Evolutionary conservation across 495 filamentous ascomycete species (phyloP), one percentile per base, ranked within the genome.

Genomic region (Clohesyomyces aquaticus): DNA sequence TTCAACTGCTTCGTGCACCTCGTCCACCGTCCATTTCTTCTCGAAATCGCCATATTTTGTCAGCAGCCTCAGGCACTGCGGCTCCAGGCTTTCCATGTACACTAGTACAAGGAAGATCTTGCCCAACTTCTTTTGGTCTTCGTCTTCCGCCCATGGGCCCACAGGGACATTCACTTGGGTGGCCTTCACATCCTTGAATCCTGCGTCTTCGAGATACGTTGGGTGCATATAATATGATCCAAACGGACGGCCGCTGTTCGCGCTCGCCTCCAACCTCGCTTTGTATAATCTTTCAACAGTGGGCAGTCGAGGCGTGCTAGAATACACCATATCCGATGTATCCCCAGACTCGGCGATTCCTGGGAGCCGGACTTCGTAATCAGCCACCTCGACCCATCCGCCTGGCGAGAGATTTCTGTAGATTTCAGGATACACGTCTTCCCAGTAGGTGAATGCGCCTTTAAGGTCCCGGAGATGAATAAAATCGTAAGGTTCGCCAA

Each of bases 101-200:
- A 80, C 74, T 25, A n/a, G n/a, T n/a, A 91, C 81, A 16, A 92
- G 77, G 67, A 82, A 87, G 75, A 89, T 83, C 65, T 88, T 90
- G 4, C 83, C 86, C 0, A 84, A 74, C 6, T 77, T 77, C 43
- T 83, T 82, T 57, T 84, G 83, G 32, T 76, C 75, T 0, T 48
- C 53, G 46, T 63, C 55, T 4, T 81, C 71, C 1, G 78, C 77
- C 82, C 83, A 83, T 4, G 80, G 69, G 0, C 85, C 84, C 11
- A 91, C 74, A 0, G 87, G 87, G 8, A 91, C 79, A 27, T 79
- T 79, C 54, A 84, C 79, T 38, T 82, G 79, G 14, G 75, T 78
- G 4, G 82, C 73, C 3, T 77, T 77, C 43, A 87, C 76, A 55
- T 90, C 83, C 29, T 82, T 81, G 68, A 90, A 88, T 3, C 88